phyloP scores from a whole-genome alignment of 116 monocot genomes.

The Dioscorea cayenensis region DNA sequence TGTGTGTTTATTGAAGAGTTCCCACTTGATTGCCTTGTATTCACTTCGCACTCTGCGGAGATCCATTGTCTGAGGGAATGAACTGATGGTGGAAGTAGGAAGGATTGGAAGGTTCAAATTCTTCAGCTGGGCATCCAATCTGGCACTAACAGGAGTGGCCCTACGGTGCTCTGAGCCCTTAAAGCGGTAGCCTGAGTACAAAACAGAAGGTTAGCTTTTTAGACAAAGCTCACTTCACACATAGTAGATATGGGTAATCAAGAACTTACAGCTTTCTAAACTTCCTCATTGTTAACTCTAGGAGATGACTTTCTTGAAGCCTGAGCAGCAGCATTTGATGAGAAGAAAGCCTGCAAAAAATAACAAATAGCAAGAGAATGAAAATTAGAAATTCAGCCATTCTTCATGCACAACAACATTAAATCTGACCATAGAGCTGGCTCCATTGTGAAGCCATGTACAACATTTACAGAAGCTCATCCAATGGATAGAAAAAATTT shows the following conservation, averaged over 20 bases:
- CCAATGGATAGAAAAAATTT: no score
- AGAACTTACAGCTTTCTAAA: slow-evolving; percentile 56
- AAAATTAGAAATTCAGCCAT: neutral
- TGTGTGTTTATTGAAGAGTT: neutral
- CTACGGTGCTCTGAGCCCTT: slow-evolving; percentile 43
- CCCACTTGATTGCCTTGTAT: slow-evolving; percentile 39
- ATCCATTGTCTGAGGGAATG: slow-evolving; percentile 46
- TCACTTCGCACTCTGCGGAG: slow-evolving; percentile 40
- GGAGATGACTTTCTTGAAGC: slow-evolving; percentile 70
- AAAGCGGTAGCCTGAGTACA: slow-evolving; percentile 30
- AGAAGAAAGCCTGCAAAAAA: slow-evolving; percentile 44
- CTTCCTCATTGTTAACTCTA: slow-evolving; percentile 54
- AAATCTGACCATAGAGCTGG: neutral
- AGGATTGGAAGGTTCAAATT: slow-evolving; percentile 41
- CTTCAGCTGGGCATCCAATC: slow-evolving; percentile 42
- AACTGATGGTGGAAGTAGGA: slow-evolving; percentile 44
- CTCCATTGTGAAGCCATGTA: no score
- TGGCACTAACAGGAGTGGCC: slow-evolving; percentile 28
- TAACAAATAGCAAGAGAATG: neutral
- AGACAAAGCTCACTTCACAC: neutral
- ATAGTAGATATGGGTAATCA: neutral
- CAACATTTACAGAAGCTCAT: no score
- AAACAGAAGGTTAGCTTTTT: neutral
- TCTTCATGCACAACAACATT: no score
- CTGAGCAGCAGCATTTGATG: slow-evolving; percentile 60